Base-by-base conservation (phyloP, 2,329 filamentous ascomycete genomes). In the Lachnellula occidentalis region DNA sequence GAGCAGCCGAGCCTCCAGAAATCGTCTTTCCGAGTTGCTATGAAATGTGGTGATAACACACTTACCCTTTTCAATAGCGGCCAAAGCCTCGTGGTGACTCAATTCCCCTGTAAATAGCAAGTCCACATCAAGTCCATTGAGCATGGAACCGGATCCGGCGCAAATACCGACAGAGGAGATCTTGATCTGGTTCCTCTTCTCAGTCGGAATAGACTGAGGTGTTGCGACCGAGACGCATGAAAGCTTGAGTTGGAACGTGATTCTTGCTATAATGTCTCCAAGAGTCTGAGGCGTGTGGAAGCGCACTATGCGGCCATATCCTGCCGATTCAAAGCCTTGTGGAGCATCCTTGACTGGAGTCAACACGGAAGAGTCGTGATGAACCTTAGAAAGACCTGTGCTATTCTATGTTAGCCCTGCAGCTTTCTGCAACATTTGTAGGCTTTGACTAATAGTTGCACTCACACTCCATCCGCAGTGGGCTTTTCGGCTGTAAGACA, bases 91-190 rank as follows among this genome's bases (percentile, higher is more conserved):
- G 69, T 99, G 94, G 69, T 99, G 94, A 65, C 83, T 88, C 77
- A 97, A 82, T 74, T 99, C 94, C 1, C 94, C 94, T 0, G 90
- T 97, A 63, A 99, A 88, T 4, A 95, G 73, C 39, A 97, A 71
- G 66, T 96, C 90, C 0, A 91, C 90, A 42, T 81, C 75, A 2
- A 85, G 75, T 41, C 79, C 78, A 58, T 83, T 82, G 55, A 96
- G 80, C 19, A 97, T 78, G 39, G 86, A 82, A 0, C 94, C 94
- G 6, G 88, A 94, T 1, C 94, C 94, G 0, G 94, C 92, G 64
- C 92, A 97, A 37, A 96, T 88, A 5, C 87, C 92, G 9, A 96
- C 84, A 46, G 82, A 87, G 15, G 74, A 73, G 53, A 96, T 84
- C 34, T 69, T 74, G 34, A 65, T 61, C 8, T 55, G 27, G 12